Base-by-base conservation (phyloP, 2,329 filamentous ascomycete genomes). In the Colletotrichum liriopes region DNA sequence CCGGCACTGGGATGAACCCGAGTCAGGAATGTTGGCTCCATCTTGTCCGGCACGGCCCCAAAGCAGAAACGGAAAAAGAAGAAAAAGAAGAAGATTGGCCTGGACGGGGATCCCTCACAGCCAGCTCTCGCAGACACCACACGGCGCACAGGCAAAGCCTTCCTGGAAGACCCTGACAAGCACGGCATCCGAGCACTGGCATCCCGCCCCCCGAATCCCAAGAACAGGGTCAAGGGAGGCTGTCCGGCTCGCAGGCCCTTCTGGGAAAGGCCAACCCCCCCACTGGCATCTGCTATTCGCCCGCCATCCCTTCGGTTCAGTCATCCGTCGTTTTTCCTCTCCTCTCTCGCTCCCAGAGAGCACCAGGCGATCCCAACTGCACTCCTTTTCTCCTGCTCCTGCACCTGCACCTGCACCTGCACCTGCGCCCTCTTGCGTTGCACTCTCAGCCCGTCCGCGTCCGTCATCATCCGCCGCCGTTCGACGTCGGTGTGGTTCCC, bases 401-500 rank as follows among this genome's bases (percentile, higher is more conserved):
- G 23, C 56, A 41, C 18, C 39, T 59, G 26, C 41, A 61, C 20
- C 58, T 59, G 23, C 14, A 29, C n/a, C 5, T 52, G 16, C 26
- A 32, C 29, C 29, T 3, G 29, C 29, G 29, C 29, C 43, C 18
- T 45, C 56, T 59, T 23, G 23, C 35, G 54, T 56, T 39, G 54
- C 35, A 39, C 56, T 43, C 41, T 59, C 54, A 56, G 29, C 54
- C 54, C 58, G 20, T 51, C n/a, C 35, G 45, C 60, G 45, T 51
- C 45, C 45, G 35, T 63, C 45, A 51, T 26, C 45, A 26, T 65
- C 55, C 55, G 55, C 47, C 45, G 35, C 52, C 61, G 51, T 47
- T 52, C 52, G 64, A 60, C 62, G 37, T 26, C n/a, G 29, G 26
- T 63, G 49, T 68, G 41, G 56, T 39, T 71, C 64, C 63, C 47